Evolutionary conservation across 2,329 filamentous ascomycete genomes (phyloP), one percentile per base, ranked within the genome.

Genomic region (Atkinsonella texensis): DNA sequence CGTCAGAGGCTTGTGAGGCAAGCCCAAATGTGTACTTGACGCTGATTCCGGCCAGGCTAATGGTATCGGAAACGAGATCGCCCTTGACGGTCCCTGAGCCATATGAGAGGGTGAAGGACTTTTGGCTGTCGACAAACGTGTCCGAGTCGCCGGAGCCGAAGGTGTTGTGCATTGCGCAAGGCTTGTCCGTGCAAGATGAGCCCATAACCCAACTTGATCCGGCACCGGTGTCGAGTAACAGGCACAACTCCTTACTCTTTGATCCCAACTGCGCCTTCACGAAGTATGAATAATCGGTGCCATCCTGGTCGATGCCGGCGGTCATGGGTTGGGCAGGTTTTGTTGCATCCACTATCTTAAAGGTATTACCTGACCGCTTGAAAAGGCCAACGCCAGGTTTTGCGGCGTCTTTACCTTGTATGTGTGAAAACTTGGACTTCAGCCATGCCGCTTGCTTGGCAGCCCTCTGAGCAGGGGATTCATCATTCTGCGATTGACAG

Each of bases 171-270:
- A 74, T 71, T 32, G 68, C 63, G 64, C 89, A 95, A 4, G 87
- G 78, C 23, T 74, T 66, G 3, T 80, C 80, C 15, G 65, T 74
- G 70, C 89, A 95, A 51, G 75, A 70, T 15, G 80, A 72, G 32
- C 83, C 79, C 80, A 93, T 93, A 18, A 95, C 80, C 89, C 89
- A 95, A 12, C 84, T 89, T 53, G 87, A 88, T 20, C 78, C 78
- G 40, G 81, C 80, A 28, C 82, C 82, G 8, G 81, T 83, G 62
- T 85, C 82, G 52, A 85, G 68, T 28, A 85, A 72, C 75, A 85
- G 77, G 58, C 77, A 79, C 57, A 84, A 58, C 1, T 72, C 63
- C 56, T 76, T 79, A 42, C 67, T 65, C 13, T 70, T 65, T 3
- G 80, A 80, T 13, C 82, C 82, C 15, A 85, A 61, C 35, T 69